Evolutionary conservation across 2,329 filamentous ascomycete genomes (phyloP).

Genomic region (Venturia oleaginea): DNA sequence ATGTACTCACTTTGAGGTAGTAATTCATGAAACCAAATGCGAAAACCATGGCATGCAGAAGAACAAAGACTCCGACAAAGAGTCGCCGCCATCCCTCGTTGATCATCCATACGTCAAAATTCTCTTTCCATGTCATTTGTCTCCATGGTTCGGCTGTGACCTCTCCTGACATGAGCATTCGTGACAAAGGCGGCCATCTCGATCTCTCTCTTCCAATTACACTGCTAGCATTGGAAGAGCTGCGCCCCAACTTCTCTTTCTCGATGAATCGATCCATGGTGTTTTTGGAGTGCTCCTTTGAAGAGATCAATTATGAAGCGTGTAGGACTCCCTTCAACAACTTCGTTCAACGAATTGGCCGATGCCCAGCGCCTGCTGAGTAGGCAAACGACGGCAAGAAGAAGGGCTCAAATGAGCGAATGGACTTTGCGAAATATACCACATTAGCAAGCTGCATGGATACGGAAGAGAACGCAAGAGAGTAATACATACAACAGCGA

Average conservation of each 20-base stretch:
- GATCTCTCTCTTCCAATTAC: conserved; percentile 51
- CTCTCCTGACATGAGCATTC: conserved; percentile 75
- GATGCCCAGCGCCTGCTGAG: conserved; percentile 8
- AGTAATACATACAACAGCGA: conserved; percentile 1
- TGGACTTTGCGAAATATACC: not conserved
- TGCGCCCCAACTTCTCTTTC: conserved; percentile 10
- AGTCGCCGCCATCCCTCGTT: conserved; percentile 77
- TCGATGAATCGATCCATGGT: conserved; percentile 4
- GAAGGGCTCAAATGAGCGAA: not conserved
- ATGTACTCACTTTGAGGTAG: conserved; percentile 49
- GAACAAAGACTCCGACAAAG: conserved; percentile 68
- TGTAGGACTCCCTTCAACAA: not conserved
- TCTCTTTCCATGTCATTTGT: conserved; percentile 58
- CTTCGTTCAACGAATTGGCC: not conserved
- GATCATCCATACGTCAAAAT: conserved; percentile 80
- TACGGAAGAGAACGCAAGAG: not conserved
- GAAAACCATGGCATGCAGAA: conserved; percentile 68
- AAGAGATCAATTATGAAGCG: not conserved
- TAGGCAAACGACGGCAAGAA: not conserved
- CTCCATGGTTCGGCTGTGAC: conserved; percentile 67
- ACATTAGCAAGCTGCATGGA: not conserved
- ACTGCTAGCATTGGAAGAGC: conserved; percentile 17
- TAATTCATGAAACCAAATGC: conserved; percentile 74
- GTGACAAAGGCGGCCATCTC: conserved; percentile 73
- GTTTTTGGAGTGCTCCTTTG: not conserved